Evolutionary conservation across 2,329 filamentous ascomycete species (phyloP).

Genomic region (Pseudopithomyces maydicus): DNA sequence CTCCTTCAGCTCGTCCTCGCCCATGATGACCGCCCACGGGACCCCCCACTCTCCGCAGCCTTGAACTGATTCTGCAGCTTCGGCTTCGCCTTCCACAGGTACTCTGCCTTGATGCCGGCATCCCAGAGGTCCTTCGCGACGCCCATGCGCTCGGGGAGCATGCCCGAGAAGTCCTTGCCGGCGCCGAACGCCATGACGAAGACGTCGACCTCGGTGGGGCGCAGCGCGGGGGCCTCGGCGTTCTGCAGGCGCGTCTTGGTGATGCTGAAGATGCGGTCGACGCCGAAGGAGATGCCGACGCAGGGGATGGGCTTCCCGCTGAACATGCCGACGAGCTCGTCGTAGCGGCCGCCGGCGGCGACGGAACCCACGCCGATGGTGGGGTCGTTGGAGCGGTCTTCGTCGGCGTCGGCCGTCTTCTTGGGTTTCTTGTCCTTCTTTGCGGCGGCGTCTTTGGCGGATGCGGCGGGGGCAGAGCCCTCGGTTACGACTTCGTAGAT

Average conservation of each 20-base stretch:
- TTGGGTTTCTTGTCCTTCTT: slow-evolving; percentile 46
- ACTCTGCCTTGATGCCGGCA: slow-evolving; percentile 89
- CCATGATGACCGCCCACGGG: slow-evolving; percentile 86
- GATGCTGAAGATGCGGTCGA: slow-evolving; percentile 94
- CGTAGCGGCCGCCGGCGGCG: slow-evolving; percentile 88
- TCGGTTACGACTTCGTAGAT: slow-evolving; percentile 91
- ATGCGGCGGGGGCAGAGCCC: slow-evolving; percentile 64
- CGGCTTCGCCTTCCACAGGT: slow-evolving; percentile 86
- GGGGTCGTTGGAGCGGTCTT: slow-evolving; percentile 78
- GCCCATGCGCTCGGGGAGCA: slow-evolving; percentile 82
- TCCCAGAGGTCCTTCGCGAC: slow-evolving; percentile 81
- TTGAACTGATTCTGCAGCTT: slow-evolving; percentile 91
- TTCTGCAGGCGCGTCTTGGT: slow-evolving; percentile 80
- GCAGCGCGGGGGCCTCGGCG: slow-evolving; percentile 61
- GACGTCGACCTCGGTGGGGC: slow-evolving; percentile 81
- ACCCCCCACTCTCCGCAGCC: slow-evolving; percentile 79
- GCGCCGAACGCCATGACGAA: slow-evolving; percentile 95
- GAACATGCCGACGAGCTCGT: slow-evolving; percentile 94
- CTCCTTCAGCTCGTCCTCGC: slow-evolving; percentile 82
- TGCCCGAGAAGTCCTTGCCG: slow-evolving; percentile 79
- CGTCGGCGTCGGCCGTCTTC: slow-evolving; percentile 51
- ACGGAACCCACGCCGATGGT: slow-evolving; percentile 84
- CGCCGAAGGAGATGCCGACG: slow-evolving; percentile 89
- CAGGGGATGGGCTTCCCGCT: slow-evolving; percentile 88
- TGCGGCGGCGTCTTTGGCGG: slow-evolving; percentile 44